phyloP scores from a whole-genome alignment of 495 filamentous ascomycete genomes.

The Daldinia loculata region DNA sequence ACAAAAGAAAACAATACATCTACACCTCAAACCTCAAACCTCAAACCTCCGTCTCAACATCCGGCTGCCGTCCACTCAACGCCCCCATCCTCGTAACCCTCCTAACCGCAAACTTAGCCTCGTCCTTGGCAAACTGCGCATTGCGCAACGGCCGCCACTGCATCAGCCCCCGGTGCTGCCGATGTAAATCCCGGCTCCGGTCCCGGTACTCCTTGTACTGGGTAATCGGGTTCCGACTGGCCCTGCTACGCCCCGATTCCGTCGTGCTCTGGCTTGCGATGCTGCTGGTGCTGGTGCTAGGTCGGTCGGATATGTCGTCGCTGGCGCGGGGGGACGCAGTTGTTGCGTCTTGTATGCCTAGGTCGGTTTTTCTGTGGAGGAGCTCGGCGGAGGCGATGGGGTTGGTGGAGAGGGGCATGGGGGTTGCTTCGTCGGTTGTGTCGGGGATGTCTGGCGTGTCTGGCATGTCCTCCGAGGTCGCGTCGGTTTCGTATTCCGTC shows the following conservation, averaged over 20 bases:
- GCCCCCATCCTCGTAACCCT: conserved; percentile 65
- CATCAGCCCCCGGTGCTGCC: conserved; percentile 77
- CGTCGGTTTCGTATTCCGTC: conserved; percentile 53
- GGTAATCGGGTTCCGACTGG: conserved; percentile 55
- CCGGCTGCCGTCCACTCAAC: conserved; percentile 68
- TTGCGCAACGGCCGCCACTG: conserved; percentile 80
- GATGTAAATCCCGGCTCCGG: conserved; percentile 63
- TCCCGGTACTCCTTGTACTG: conserved; percentile 64
- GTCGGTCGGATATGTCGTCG: conserved; percentile 37
- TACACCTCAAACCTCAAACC: too few species aligned
- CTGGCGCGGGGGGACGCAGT: conserved; percentile 13
- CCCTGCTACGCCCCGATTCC: conserved; percentile 34
- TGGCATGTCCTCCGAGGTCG: conserved; percentile 56
- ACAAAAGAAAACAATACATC: conserved; percentile 6
- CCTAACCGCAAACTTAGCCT: conserved; percentile 68
- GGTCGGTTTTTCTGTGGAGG: conserved; percentile 46
- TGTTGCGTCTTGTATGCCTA: conserved; percentile 57
- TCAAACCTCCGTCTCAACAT: conserved; percentile 70
- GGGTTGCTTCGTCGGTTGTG: conserved; percentile 42
- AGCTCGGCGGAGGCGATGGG: conserved; percentile 11
- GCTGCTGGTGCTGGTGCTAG: conserved; percentile 5
- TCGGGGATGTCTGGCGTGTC: conserved; percentile 37
- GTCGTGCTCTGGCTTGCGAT: conserved; percentile 14
- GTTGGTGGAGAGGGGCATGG: conserved; percentile 11
- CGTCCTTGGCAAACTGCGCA: conserved; percentile 74